Evolutionary conservation across 768 basidiomycete species (phyloP), one percentile per base, ranked within the genome.

Genomic region (Russula earlei): DNA sequence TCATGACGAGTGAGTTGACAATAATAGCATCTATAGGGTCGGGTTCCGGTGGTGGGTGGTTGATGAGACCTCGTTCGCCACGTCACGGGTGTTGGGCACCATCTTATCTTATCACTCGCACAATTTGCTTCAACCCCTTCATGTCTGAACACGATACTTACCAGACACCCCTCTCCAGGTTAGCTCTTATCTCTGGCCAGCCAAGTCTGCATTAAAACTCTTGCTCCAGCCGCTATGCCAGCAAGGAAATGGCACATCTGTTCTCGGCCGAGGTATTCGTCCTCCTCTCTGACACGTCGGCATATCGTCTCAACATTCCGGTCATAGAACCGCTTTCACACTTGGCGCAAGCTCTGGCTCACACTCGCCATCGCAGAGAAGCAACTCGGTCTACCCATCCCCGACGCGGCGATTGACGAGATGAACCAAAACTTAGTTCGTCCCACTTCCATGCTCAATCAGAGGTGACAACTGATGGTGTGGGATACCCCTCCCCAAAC

Each of bases 291-390:
- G 2, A 34, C n/a, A 10, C 9, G 50, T 41, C 17, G 34, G 11
- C 19, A 50, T 36, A 33, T 24, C 22, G 15, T 24, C 37, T 53
- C n/a, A 27, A 17, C 34, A 2, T 46, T 24, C 25, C 15, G 37
- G 19, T 9, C 43, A 24, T 61, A 98, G 95, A 94, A 88, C 63
- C 85, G 96, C 15, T 98, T 94, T 70, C 82, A 81, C 55, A 98
- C 94, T 22, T 99, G 96, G 96, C 77, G 96, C 61, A 77, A 85
- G 65, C 77, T 98, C 17, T 99, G 96, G 96, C 80, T 98, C 56
- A 94, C 86, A 68, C 87, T 99, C 31, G 96, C 96, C 46, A 87
- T 88, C 46, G 95, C 94, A 3, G 94, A 99, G 72, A 92, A 96
- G 73, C 83, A 98, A 68, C 83, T 99, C 40, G 96, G 95, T 4